Evolutionary conservation across 306 rosid genomes (phyloP).

Genomic region (Castanea crenata): DNA sequence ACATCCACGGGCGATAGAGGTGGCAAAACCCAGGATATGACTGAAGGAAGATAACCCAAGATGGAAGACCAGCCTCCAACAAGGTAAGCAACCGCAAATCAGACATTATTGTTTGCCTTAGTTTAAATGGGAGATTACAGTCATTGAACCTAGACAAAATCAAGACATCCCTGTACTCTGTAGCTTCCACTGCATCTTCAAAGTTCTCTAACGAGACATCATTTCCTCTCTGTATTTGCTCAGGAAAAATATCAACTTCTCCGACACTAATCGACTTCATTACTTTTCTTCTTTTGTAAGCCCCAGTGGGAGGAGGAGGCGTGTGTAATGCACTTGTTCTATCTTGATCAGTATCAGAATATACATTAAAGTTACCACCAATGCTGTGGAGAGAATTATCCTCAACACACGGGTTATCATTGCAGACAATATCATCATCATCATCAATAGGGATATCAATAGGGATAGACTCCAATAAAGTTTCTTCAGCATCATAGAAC

Average conservation of each 20-base stretch:
- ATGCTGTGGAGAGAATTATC: slow-evolving; percentile 32
- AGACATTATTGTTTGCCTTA: slow-evolving; percentile 61
- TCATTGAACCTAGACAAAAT: slow-evolving; percentile 80
- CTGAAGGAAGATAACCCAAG: slow-evolving; percentile 96
- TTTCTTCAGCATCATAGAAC: slow-evolving; percentile 73
- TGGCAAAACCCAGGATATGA: slow-evolving; percentile 90
- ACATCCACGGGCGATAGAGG: slow-evolving; percentile 99
- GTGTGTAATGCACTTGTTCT: slow-evolving; percentile 37
- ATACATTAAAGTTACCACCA: slow-evolving; percentile 26
- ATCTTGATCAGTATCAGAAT: slow-evolving; percentile 32
- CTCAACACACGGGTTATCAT: slow-evolving; percentile 24
- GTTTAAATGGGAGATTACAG: slow-evolving; percentile 75
- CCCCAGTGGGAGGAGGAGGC: slow-evolving; percentile 76
- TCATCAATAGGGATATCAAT: slow-evolving; percentile 36
- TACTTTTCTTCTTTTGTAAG: slow-evolving; percentile 75
- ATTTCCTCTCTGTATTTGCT: slow-evolving; percentile 24
- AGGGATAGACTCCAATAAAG: slow-evolving; percentile 31
- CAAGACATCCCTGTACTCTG: slow-evolving; percentile 68
- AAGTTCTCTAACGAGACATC: slow-evolving; percentile 26
- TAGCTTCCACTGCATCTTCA: slow-evolving; percentile 52
- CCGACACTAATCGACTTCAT: slow-evolving; percentile 30
- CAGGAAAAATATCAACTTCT: slow-evolving; percentile 37
- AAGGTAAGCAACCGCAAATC: slow-evolving; percentile 87
- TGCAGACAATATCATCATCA: slow-evolving; percentile 35
- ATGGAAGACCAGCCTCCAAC: slow-evolving; percentile 96